Percentiles rank a stretch among this genome's conserved stretches.
phyloP scores from a whole-genome alignment of 257 asterid species.

The Anisodus tanguticus region DNA sequence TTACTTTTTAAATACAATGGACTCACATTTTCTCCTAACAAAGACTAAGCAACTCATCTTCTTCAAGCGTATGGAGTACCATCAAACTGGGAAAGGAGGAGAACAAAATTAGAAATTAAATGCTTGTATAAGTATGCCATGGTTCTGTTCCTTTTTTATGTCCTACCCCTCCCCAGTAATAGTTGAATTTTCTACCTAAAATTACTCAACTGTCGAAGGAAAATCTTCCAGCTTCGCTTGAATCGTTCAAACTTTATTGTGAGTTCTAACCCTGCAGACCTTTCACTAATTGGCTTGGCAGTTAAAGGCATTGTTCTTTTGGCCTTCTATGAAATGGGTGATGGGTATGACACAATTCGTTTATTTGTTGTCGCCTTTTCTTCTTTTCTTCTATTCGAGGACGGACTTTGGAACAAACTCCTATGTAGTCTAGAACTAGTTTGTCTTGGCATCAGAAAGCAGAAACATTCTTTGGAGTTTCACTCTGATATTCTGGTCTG shows the following conservation, averaged over 20 bases:
- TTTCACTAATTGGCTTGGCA: neutral
- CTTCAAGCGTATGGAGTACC: neutral
- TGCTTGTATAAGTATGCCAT: neutral
- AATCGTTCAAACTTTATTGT: neutral
- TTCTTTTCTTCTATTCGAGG: neutral
- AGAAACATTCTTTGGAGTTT: neutral
- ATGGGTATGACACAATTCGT: neutral
- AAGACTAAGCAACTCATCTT: slow-evolving; percentile 8
- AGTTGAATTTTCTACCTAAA: slow-evolving; percentile 3
- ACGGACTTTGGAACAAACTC: neutral
- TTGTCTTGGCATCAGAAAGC: slow-evolving; percentile 6
- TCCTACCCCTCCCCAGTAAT: neutral
- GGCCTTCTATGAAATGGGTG: neutral
- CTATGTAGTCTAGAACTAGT: neutral
- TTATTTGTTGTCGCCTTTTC: neutral
- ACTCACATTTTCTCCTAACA: neutral
- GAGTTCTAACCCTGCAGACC: slow-evolving; percentile 9
- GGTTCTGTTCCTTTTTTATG: neutral
- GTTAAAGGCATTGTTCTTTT: neutral
- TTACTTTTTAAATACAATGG: neutral
- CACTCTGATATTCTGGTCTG: neutral
- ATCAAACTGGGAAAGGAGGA: neutral
- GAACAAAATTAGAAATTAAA: neutral
- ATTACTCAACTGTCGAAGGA: neutral
- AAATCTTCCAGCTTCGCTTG: neutral